Evolutionary conservation across 768 basidiomycete species (phyloP).

Genomic region (Chlorophyllum brunneum): DNA sequence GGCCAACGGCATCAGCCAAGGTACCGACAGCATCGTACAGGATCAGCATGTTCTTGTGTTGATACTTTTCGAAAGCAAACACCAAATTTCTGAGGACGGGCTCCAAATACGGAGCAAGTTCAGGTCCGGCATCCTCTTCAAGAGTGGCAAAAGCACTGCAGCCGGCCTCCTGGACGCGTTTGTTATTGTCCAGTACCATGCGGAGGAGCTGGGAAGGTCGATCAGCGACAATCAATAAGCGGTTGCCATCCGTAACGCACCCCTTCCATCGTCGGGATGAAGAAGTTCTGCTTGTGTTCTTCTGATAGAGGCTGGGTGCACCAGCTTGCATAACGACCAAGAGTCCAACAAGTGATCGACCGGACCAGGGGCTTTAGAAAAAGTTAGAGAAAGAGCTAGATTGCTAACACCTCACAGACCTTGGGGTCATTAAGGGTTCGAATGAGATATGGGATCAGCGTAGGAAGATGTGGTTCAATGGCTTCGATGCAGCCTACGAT

Average conservation of each 20-base stretch:
- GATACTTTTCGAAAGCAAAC: conserved; percentile 95
- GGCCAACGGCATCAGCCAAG: conserved; percentile 92
- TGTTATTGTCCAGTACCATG: conserved; percentile 98
- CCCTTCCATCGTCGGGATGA: conserved; percentile 98
- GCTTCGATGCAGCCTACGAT: conserved; percentile 88
- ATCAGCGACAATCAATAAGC: conserved; percentile 2
- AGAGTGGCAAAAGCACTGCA: conserved; percentile 98
- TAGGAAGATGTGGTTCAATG: conserved; percentile 92
- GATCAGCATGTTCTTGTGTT: conserved; percentile 99
- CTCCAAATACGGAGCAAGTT: conserved; percentile 90
- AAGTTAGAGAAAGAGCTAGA: conserved; percentile 13
- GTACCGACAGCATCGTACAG: conserved; percentile 99
- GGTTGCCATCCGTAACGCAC: conserved; percentile 39
- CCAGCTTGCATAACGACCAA: conserved; percentile 99
- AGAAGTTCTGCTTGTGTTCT: conserved; percentile 86
- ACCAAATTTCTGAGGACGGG: conserved; percentile 94
- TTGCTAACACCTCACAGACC: conserved; percentile 40
- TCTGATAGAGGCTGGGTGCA: conserved; percentile 81
- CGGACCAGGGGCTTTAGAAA: conserved; percentile 81
- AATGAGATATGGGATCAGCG: conserved; percentile 89
- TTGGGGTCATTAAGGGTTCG: conserved; percentile 88
- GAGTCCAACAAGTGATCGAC: conserved; percentile 98
- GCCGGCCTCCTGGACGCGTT: conserved; percentile 98
- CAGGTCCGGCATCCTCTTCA: conserved; percentile 92
- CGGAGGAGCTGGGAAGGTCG: conserved; percentile 70